Evolutionary conservation across 2,329 filamentous ascomycete genomes (phyloP).

Genomic region (Pseudogymnoascus sp.): DNA sequence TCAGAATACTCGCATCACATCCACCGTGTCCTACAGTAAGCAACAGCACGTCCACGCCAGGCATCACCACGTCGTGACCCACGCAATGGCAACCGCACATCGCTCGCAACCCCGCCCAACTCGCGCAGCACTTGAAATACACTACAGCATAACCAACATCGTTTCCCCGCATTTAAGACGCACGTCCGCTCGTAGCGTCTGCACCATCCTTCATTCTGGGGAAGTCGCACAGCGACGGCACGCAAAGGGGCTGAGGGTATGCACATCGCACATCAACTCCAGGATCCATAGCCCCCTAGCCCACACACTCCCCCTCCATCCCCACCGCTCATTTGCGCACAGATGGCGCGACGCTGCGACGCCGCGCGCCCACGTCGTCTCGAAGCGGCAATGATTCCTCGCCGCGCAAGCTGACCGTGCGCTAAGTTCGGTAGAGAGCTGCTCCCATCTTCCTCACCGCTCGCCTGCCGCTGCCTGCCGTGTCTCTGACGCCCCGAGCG

Average conservation of each 20-base stretch:
- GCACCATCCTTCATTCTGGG: neutral
- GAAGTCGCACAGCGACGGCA: neutral
- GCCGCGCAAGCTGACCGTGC: neutral
- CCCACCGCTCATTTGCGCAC: slow-evolving; percentile 4
- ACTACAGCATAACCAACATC: neutral
- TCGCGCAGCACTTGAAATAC: neutral
- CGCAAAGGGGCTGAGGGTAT: neutral
- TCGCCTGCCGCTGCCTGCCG: neutral
- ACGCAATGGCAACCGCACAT: neutral
- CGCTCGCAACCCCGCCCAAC: neutral
- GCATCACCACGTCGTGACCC: neutral
- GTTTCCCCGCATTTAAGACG: neutral
- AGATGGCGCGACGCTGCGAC: neutral
- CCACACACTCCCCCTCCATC: neutral
- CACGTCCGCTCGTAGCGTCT: neutral
- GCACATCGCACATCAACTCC: neutral
- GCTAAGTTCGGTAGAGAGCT: neutral
- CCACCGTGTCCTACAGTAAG: neutral
- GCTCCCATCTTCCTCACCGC: neutral
- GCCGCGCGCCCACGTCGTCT: neutral
- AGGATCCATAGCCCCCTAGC: neutral
- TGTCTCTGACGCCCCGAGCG: neutral
- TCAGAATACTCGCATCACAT: neutral
- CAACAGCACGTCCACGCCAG: neutral
- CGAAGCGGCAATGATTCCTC: neutral